Conservation (phyloP, 179 eudicot genomes). For the Corrigiola litoralis region DNA sequence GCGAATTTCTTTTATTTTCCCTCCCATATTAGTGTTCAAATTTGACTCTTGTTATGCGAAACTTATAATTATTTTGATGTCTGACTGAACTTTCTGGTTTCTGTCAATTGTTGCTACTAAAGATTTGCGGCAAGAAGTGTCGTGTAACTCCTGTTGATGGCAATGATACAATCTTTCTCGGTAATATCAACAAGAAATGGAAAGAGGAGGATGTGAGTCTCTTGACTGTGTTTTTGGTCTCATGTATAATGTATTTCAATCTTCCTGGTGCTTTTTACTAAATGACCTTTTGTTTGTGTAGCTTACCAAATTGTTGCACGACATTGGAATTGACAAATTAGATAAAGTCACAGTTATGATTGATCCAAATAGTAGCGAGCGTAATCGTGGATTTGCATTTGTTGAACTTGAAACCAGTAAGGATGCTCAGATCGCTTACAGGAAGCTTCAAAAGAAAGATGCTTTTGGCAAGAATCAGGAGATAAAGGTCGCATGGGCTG, state of each 20-base stretch:
- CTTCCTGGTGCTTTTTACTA: not conserved
- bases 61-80: too few species aligned
- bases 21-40: too few species aligned
- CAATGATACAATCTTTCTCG: conserved; percentile 65
- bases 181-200: conserved; percentile 64
- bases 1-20: too few species aligned
- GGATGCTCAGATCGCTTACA: conserved; percentile 53
- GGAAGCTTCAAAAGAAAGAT: conserved; percentile 52
- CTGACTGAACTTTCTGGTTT: not conserved
- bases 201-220: conserved; percentile 54
- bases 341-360: conserved; percentile 49
- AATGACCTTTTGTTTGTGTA: conserved; percentile 19
- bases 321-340: conserved; percentile 48
- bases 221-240: not conserved
- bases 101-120: not conserved
- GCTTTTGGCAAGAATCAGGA: conserved; percentile 34
- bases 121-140: conserved; percentile 68
- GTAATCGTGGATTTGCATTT: conserved; percentile 77
- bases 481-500: conserved; percentile 67
- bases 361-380: conserved; percentile 45
- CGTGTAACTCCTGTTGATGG: conserved; percentile 48
- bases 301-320: conserved; percentile 43
- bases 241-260: not conserved
- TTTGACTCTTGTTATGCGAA: too few species aligned
- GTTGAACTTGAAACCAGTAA: conserved; percentile 57